Base-by-base conservation (phyloP, 2,329 filamentous ascomycete species). In the Aspergillus uvarum region DNA sequence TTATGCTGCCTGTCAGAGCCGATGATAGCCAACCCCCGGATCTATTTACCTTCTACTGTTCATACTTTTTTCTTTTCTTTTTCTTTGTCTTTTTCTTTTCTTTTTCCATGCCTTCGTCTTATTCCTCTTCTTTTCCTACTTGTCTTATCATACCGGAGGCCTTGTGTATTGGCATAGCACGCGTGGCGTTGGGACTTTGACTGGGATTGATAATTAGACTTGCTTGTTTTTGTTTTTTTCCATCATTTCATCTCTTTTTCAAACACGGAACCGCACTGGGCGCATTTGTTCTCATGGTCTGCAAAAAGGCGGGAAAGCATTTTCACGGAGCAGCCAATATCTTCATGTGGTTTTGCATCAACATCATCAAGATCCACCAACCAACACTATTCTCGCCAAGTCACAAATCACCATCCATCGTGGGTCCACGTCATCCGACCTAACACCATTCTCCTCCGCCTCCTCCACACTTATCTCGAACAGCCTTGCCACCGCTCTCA, bases 91-190 rank as follows among this genome's bases (percentile, higher is more conserved):
- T 64, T 61, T 49, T 55, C 58, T 56, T 67, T 66, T 62, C 56
- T 53, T 54, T 47, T 29, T 62, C 62, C 61, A 63, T 61, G 24
- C 60, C 47, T 66, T 49, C 58, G 62, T 59, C 63, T 62, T 60
- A 59, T 63, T 64, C 48, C 63, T 60, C 67, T 63, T 66, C 62
- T 55, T 67, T 67, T 67, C 68, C 59, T 63, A 53, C 50, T 49
- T 24, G 38, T 58, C 56, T 56, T 58, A 59, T 67, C 61, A 52
- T 64, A 66, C 63, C 53, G 65, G 65, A 63, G 65, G 62, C 61
- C 60, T 63, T 67, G 65, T 70, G 63, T 72, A 67, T 69, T 74
- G 71, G 72, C 72, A 74, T 74, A 73, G 72, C 72, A 72, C 71
- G 63, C 70, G 66, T 67, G 72, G 72, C 72, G 71, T 74, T 74